Evolutionary conservation across 2,329 filamentous ascomycete species (phyloP), one percentile per base, ranked within the genome.

Genomic region (Raffaelea albimanens): DNA sequence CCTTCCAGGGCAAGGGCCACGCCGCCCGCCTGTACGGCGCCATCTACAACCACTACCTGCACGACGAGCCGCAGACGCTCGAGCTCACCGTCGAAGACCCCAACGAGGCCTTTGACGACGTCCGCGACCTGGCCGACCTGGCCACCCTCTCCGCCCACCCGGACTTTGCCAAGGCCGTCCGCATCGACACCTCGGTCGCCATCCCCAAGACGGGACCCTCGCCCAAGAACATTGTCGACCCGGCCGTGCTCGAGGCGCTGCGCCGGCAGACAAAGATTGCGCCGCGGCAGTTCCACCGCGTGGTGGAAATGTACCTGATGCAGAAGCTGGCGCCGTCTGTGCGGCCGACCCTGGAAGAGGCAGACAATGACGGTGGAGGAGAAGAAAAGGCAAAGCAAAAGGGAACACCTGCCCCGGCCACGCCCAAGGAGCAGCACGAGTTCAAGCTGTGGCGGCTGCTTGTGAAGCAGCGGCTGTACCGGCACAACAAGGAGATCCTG

Each of bases 81-180:
- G 91, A 97, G 61, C 77, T 98, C 58, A 94, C 90, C 0, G 83
- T 98, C 5, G 93, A 98, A 66, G 91, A 97, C 52, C 94, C 93
- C 0, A 97, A 87, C 58, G 86, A 91, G 60, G 80, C 76, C 1
- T 94, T 94, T 56, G 86, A 93, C 58, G 80, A 87, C 50, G 70
- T 94, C 57, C 78, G 87, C 55, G 87, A 93, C 59, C 70, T 83
- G 45, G 82, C 80, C 56, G 87, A 94, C 57, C 68, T 91, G 29
- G 67, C 71, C 4, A 81, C 80, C 54, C 70, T 93, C 3, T 78
- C 78, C 47, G 67, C 64, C 9, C 13, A 19, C 34, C 71, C 80
- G 0, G 72, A 76, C 9, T 86, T 87, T 59, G 18, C 23, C 20
- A 64, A 66, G 3, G 60, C 67, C 0, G 66, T 87, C 7, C 67